A percentile compares a stretch with the other conserved stretches of the same genome.
These are phyloP conservation scores for Carex pumila DNA, from an alignment of 176 grass and related monocot species.

Conservation along the genomic window DNA sequence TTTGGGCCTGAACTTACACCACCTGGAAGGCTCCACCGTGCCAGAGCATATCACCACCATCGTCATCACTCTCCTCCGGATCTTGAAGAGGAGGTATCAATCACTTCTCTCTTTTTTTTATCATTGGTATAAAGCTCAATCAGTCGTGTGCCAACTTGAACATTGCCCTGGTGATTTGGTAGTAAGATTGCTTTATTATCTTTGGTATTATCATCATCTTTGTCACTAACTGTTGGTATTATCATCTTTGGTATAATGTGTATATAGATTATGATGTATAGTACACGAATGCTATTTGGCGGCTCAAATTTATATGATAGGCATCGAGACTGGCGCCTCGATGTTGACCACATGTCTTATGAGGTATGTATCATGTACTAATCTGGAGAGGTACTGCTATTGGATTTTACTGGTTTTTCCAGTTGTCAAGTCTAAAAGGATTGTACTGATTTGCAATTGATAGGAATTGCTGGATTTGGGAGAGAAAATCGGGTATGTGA, in stretches of 20 bases:
- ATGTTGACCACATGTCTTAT: slow-evolving; percentile 93
- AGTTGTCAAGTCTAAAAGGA: background rate
- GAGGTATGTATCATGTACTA: slow-evolving; percentile 41
- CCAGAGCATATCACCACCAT: slow-evolving; percentile 44
- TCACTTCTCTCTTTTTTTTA: background rate
- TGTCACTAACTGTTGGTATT: background rate
- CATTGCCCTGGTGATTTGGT: background rate
- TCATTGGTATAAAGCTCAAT: background rate
- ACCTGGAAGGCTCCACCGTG: slow-evolving; percentile 41
- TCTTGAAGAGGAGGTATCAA: slow-evolving; percentile 55
- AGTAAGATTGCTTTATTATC: background rate
- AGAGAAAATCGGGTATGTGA: slow-evolving; percentile 84
- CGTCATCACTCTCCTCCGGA: slow-evolving; percentile 31
- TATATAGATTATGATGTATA: slow-evolving; percentile 84
- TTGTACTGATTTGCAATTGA: background rate
- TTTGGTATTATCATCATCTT: background rate
- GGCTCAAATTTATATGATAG: slow-evolving; percentile 64
- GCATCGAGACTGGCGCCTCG: slow-evolving; percentile 81
- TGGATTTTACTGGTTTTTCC: background rate
- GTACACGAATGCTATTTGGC: slow-evolving; percentile 54
- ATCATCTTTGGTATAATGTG: background rate
- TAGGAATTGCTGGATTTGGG: slow-evolving; percentile 76
- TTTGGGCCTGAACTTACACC: slow-evolving; percentile 31
- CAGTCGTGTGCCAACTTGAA: background rate
- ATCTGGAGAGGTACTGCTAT: background rate